These are phyloP conservation scores for Xylariales sp. DNA, from an alignment of 2,329 filamentous ascomycete species.

Conservation along the genomic window DNA sequence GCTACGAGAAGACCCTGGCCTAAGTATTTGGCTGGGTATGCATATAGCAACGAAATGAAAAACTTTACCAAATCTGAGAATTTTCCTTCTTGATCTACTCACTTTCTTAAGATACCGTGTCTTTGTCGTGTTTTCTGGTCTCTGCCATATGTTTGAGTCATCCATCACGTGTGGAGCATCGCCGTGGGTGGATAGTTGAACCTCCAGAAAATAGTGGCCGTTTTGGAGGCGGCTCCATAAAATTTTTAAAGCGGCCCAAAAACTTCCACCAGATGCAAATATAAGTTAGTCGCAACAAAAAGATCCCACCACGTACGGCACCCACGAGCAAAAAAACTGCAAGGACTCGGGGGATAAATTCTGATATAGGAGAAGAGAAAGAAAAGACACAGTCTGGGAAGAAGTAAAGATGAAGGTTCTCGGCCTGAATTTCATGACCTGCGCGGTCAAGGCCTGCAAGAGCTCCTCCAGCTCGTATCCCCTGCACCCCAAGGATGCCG, in stretches of 20 bases:
- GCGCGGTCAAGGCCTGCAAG: constrained; percentile 94
- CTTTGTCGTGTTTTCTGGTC: no score
- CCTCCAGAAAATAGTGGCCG: no score
- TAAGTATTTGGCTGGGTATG: constrained; percentile 19
- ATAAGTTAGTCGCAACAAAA: neutral
- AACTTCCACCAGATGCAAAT: neutral
- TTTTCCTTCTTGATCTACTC: neutral
- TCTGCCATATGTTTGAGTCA: no score
- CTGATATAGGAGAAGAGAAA: no score
- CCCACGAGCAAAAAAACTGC: no score
- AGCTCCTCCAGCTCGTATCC: constrained; percentile 75
- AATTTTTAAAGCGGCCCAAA: constrained; percentile 5
- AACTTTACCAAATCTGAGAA: neutral
- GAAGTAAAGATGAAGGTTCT: constrained; percentile 89
- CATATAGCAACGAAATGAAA: constrained; percentile 5
- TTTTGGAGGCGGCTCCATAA: constrained; percentile 8
- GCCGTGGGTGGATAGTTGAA: no score
- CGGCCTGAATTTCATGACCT: constrained; percentile 94
- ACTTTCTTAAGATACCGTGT: no score
- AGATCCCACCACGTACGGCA: no score
- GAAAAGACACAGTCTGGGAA: constrained; percentile 1
- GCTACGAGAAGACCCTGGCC: constrained; percentile 40
- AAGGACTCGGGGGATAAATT: no score
- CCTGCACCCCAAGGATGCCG: constrained; percentile 86
- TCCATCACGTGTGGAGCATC: no score